A percentile compares a stretch with the other conserved stretches of the same genome.
Evolutionary conservation across 2,329 filamentous ascomycete genomes (phyloP).

Genomic region (Alternaria arbusti): DNA sequence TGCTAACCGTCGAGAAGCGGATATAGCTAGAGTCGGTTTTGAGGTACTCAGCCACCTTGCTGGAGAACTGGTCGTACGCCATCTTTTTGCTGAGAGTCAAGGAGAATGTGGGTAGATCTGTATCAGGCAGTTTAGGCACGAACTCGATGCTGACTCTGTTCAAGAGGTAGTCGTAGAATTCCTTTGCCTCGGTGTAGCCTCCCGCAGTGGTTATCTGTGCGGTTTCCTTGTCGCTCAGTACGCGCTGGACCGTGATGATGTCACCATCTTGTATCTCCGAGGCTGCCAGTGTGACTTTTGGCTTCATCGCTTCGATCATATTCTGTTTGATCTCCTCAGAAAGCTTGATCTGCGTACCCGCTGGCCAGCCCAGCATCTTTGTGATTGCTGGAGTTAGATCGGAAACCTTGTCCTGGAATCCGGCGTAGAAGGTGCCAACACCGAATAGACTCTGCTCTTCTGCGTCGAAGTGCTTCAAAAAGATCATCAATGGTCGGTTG

Average conservation of each 20-base stretch:
- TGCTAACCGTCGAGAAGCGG: conserved; percentile 88
- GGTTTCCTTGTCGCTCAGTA: conserved; percentile 58
- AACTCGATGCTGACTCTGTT: conserved; percentile 84
- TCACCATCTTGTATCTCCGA: conserved; percentile 97
- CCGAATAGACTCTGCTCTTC: conserved; percentile 77
- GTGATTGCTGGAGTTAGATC: conserved; percentile 81
- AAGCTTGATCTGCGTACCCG: conserved; percentile 73
- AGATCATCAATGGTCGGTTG: conserved; percentile 74
- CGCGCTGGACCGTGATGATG: conserved; percentile 90
- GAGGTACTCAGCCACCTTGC: conserved; percentile 80
- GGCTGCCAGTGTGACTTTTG: conserved; percentile 84
- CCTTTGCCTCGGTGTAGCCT: conserved; percentile 70
- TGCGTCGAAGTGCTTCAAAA: conserved; percentile 90
- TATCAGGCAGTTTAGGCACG: conserved; percentile 65
- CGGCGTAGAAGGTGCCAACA: conserved; percentile 84
- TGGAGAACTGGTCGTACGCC: conserved; percentile 83
- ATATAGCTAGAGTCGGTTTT: conserved; percentile 83
- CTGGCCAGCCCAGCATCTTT: conserved; percentile 84
- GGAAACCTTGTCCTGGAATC: conserved; percentile 83
- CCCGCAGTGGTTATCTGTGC: conserved; percentile 46
- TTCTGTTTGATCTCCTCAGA: conserved; percentile 98
- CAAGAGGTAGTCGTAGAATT: conserved; percentile 92
- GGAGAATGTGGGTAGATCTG: conserved; percentile 71
- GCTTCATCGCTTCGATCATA: conserved; percentile 95
- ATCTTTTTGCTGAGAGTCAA: conserved; percentile 86